Evolutionary conservation across 2,329 filamentous ascomycete genomes (phyloP), one percentile per base, ranked within the genome.

Genomic region (Cercospora brassicicola): DNA sequence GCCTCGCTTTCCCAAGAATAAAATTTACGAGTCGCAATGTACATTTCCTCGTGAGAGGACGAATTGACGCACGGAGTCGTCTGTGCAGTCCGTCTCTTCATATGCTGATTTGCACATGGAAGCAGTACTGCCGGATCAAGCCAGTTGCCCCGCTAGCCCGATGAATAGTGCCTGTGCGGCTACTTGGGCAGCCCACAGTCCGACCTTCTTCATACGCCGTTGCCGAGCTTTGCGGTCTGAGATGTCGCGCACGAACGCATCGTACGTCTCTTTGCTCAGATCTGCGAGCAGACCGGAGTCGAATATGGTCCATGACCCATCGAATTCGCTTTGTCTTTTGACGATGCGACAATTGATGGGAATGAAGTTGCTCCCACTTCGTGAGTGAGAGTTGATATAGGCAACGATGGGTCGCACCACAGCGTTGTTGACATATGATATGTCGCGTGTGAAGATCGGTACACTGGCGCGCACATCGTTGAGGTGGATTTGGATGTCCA

Each of bases 251-350:
- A 93, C 93, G 80, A 99, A 98, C 0, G 95, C 95, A 74, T 94
- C 89, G 78, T 99, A 99, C 62, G 93, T 93, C 86, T 97, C 95
- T 71, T 91, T 92, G 6, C 91, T 94, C 69, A 96, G 83, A 80
- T 99, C 95, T 76, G 96, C 92, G 90, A 98, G 93, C 63, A 99
- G 83, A 1, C 93, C 94, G 75, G 91, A 95, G 80, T 99, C 95
- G 78, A 91, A 98, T 30, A 96, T 86, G 3, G 94, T 94, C 95
- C 95, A 98, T 73, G 91, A 92, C 36, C 95, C 95, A 78, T 98
- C 92, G 76, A 99, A 99, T 78, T 99, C 95, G 67, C 87, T 87
- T 18, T 89, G 87, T 6, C 89, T 89, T 83, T 99, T 99, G 71
- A 98, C 93, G 59, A 99, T 92, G 69, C 94, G 91, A 81, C 95